A percentile compares a stretch with the other conserved stretches of the same genome.
phyloP scores from a whole-genome alignment of 345 rosid genomes.

The Eucalyptus decipiens region DNA sequence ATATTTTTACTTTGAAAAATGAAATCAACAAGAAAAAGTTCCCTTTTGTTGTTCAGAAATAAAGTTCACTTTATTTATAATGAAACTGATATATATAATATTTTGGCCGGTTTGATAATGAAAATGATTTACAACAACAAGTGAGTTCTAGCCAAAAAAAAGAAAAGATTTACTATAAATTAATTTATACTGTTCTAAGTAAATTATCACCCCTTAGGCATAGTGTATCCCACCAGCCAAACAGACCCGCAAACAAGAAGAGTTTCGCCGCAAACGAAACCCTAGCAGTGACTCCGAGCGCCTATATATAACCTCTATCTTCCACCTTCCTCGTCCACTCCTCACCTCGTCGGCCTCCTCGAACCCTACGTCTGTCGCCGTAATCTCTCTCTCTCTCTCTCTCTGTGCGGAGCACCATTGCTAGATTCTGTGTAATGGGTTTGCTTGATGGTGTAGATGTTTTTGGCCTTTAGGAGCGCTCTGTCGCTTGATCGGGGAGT shows the following conservation, averaged over 20 bases:
- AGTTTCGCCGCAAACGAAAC: not conserved
- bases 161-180: not conserved
- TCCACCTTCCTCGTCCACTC: not conserved
- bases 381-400: not conserved
- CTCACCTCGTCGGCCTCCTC: not conserved
- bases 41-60: not conserved
- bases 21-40: too few relatives aligned
- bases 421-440: not conserved
- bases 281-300: not conserved
- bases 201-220: not conserved
- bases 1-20: not conserved
- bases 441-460: not conserved
- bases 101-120: not conserved
- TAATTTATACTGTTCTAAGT: not conserved
- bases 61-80: not conserved
- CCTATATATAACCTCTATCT: not conserved
- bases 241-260: not conserved
- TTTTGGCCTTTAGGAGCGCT: not conserved
- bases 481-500: not conserved
- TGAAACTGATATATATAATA: not conserved
- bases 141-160: not conserved
- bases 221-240: not conserved
- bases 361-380: not conserved
- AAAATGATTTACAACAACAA: not conserved
- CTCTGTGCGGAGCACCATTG: not conserved